A percentile compares a stretch with the other conserved stretches of the same genome.
Conservation (phyloP, 2,329 filamentous ascomycete species). For the Lachnellula subtilissima region DNA sequence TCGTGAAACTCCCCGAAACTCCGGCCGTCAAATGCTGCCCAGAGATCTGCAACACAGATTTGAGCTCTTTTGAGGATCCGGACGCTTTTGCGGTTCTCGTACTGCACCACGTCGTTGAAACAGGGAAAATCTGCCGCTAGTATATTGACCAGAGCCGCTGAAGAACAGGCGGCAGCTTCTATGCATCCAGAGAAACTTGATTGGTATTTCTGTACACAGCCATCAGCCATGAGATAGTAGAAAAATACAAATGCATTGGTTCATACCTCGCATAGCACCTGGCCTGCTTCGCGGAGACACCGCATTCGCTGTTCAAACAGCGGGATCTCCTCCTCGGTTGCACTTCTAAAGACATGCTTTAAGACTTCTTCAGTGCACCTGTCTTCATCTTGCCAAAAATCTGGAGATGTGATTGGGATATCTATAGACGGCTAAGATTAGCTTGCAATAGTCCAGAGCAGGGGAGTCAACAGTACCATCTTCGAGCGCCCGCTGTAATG, state of each 20-base stretch:
- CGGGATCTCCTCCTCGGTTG: constrained; percentile 82
- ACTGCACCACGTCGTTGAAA: constrained; percentile 76
- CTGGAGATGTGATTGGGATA: constrained; percentile 82
- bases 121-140: constrained; percentile 77
- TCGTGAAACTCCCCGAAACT: constrained; percentile 78
- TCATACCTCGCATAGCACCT: constrained; percentile 69
- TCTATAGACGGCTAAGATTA: constrained; percentile 41
- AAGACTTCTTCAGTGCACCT: constrained; percentile 72
- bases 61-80: constrained; percentile 91
- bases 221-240: constrained; percentile 4
- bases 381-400: constrained; percentile 77
- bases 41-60: constrained; percentile 91
- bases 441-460: constrained; percentile 3
- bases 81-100: constrained; percentile 66
- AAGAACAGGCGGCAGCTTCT: constrained; percentile 68
- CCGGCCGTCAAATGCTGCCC: constrained; percentile 88
- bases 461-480: constrained; percentile 54
- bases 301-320: constrained; percentile 71
- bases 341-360: constrained; percentile 76
- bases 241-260: constrained; percentile 2
- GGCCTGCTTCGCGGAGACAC: constrained; percentile 78
- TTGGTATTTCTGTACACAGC: constrained; percentile 58
- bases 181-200: constrained; percentile 72
- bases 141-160: constrained; percentile 79
- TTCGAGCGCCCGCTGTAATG: constrained; percentile 79